Percentiles rank a stretch among this genome's conserved stretches.
Conservation (phyloP, 148 eudicot species). For the Camellia lanceoleosa region DNA sequence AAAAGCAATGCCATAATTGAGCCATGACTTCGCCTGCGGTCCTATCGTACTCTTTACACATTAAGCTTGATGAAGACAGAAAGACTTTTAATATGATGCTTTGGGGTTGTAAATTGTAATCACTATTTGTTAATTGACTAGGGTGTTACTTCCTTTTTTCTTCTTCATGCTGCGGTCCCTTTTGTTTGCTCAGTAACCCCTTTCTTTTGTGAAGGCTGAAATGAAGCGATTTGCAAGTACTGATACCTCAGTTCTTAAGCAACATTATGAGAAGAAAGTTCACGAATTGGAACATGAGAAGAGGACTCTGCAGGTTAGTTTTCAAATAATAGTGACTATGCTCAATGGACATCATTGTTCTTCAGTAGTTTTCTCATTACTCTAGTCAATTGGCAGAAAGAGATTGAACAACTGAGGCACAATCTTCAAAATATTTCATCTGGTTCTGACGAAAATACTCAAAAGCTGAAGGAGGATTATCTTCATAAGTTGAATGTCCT, state of each 20-base stretch:
- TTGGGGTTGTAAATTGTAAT: not conserved
- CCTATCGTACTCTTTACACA: not conserved
- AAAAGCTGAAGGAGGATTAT: conserved; percentile 87
- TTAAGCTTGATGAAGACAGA: not conserved
- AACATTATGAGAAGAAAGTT: conserved; percentile 92
- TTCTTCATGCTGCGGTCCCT: not conserved
- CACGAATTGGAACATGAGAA: conserved; percentile 87
- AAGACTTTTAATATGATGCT: not conserved
- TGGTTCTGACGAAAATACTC: conserved; percentile 69
- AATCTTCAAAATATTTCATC: conserved; percentile 76
- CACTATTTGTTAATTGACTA: not conserved
- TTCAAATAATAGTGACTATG: not conserved
- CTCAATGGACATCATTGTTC: not conserved
- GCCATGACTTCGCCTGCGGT: not conserved
- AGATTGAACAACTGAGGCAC: conserved; percentile 74
- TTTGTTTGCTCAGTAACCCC: not conserved
- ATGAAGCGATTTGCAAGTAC: conserved; percentile 69
- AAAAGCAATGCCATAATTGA: not conserved
- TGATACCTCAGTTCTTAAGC: conserved; percentile 77
- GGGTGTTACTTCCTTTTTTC: not conserved
- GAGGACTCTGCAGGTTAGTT: conserved; percentile 66
- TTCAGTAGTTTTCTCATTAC: conserved; percentile 9
- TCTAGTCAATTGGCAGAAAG: conserved; percentile 54
- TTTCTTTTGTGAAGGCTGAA: conserved; percentile 63
- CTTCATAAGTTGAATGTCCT: conserved; percentile 85